Evolutionary conservation across 169 alveolate genomes (phyloP).

Genomic region (Cryptosporidium viatorum): DNA sequence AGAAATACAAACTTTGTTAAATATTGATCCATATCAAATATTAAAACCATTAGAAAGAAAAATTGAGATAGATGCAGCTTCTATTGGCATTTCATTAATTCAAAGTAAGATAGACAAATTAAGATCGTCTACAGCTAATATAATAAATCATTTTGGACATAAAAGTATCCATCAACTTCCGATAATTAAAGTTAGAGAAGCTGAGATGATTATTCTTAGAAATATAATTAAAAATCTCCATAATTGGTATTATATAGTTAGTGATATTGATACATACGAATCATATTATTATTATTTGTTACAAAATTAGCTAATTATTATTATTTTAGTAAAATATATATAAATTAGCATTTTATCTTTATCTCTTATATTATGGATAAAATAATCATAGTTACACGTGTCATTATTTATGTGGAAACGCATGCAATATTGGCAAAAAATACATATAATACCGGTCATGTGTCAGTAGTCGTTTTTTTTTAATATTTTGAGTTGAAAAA

Average conservation of each 20-base stretch:
- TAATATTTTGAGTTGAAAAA: neutral
- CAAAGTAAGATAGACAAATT: slow-evolving; percentile 56
- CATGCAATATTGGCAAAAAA: neutral
- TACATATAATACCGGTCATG: neutral
- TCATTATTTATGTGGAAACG: neutral
- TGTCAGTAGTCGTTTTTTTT: neutral
- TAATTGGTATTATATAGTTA: slow-evolving; percentile 73
- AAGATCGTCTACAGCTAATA: slow-evolving; percentile 50
- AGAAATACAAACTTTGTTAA: slow-evolving; percentile 13
- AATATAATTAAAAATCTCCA: slow-evolving; percentile 51
- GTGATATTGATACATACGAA: slow-evolving; percentile 64
- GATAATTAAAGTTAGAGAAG: slow-evolving; percentile 71
- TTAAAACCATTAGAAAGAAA: slow-evolving; percentile 45
- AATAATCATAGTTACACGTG: neutral
- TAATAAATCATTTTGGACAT: slow-evolving; percentile 58
- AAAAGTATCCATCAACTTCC: slow-evolving; percentile 53
- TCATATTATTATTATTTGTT: slow-evolving; percentile 58
- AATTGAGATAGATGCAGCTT: slow-evolving; percentile 65
- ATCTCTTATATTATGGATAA: neutral
- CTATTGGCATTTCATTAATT: slow-evolving; percentile 66
- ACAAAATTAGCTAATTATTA: neutral
- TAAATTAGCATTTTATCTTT: neutral
- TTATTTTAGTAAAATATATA: neutral
- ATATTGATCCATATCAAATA: slow-evolving; percentile 32
- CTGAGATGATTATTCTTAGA: slow-evolving; percentile 64